Evolutionary conservation across 179 eudicot species (phyloP).

Genomic region (Silene noctiflora): DNA sequence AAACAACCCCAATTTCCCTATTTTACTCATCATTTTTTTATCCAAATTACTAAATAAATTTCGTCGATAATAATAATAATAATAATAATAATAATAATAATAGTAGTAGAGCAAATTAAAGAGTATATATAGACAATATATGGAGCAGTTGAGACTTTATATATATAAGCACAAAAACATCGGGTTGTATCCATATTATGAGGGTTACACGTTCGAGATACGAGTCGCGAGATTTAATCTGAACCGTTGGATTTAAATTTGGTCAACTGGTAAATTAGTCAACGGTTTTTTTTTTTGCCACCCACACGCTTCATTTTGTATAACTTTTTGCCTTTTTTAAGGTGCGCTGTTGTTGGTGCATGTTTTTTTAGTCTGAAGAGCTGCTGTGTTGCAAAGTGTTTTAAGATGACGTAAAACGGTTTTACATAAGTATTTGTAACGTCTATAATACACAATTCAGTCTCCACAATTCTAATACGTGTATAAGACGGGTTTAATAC

Average conservation of each 20-base stretch:
- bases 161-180: slow-evolving; percentile 6
- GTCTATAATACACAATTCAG: no score
- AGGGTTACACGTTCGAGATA: slow-evolving; percentile 18
- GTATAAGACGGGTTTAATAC: no score
- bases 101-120: neutral
- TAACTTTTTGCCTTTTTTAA: neutral
- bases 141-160: slow-evolving; percentile 11
- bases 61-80: no score
- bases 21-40: neutral
- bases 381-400: neutral
- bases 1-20: slow-evolving; percentile 6
- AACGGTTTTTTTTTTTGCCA: slow-evolving; percentile 20
- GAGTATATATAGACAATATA: neutral
- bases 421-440: no score
- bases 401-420: no score
- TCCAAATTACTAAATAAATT: no score
- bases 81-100: no score
- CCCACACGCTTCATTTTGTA: slow-evolving; percentile 1
- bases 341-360: neutral
- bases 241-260: slow-evolving; percentile 6
- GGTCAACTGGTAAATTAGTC: slow-evolving; percentile 2
- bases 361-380: neutral
- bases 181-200: neutral
- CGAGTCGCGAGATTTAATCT: neutral
- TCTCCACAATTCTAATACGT: no score